These are phyloP conservation scores for Centaurea solstitialis DNA, from an alignment of 129 eudicot genomes.

Conservation along the genomic window DNA sequence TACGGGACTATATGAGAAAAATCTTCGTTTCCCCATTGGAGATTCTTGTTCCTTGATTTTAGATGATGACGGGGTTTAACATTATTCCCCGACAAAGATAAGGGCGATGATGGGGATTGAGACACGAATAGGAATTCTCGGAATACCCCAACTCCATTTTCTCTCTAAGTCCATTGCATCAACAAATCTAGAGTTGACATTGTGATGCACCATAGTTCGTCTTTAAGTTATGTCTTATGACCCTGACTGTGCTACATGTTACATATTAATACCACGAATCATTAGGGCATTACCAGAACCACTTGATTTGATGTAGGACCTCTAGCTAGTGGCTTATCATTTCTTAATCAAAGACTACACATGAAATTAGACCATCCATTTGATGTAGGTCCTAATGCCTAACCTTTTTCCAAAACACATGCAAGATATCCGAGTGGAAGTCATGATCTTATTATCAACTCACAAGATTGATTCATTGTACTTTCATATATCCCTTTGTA, in stretches of 20 bases:
- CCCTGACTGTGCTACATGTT: too few species aligned
- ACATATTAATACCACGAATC: not conserved
- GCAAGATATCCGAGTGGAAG: not conserved
- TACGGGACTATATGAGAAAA: not conserved
- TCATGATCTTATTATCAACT: not conserved
- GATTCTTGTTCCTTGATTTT: not conserved
- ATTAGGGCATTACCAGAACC: not conserved
- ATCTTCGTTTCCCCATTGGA: not conserved
- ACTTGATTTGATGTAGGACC: not conserved
- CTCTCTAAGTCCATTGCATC: not conserved
- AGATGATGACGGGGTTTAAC: not conserved
- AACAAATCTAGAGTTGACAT: not conserved
- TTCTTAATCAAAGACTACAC: not conserved
- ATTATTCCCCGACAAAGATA: not conserved
- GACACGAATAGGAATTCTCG: not conserved
- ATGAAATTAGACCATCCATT: not conserved
- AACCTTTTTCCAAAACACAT: not conserved
- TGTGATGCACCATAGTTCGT: not conserved
- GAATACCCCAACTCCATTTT: not conserved
- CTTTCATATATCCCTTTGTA: not conserved
- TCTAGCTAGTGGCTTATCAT: not conserved
- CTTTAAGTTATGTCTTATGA: not conserved
- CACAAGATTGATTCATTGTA: not conserved
- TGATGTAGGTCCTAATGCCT: not conserved
- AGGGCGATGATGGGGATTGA: not conserved